Conservation (phyloP, 2,329 filamentous ascomycete species). For the Aspergillus phoenicis region DNA sequence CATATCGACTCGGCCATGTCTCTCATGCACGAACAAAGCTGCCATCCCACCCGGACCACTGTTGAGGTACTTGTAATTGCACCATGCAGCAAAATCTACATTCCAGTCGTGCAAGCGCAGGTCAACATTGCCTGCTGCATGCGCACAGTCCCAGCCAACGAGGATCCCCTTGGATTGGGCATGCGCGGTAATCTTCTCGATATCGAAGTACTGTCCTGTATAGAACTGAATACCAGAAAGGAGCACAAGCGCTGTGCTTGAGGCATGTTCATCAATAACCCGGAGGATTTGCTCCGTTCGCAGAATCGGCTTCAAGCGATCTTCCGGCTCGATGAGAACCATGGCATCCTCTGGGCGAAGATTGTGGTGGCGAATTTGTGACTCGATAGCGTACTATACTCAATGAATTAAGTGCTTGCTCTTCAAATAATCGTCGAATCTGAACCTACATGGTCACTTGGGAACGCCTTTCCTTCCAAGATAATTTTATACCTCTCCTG, state of each 20-base stretch:
- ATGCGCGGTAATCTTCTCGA: conserved; percentile 74
- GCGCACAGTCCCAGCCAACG: conserved; percentile 86
- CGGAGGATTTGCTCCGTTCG: conserved; percentile 71
- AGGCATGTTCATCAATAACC: conserved; percentile 73
- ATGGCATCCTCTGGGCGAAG: conserved; percentile 68
- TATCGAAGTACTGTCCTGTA: conserved; percentile 85
- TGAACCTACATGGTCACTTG: conserved; percentile 71
- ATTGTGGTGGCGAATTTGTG: conserved; percentile 73
- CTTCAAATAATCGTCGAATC: background rate
- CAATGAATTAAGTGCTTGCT: conserved; percentile 10
- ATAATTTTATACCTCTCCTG: conserved; percentile 73
- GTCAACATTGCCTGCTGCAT: conserved; percentile 82
- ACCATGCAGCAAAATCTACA: conserved; percentile 91
- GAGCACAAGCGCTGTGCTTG: conserved; percentile 72
- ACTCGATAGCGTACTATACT: conserved; percentile 75
- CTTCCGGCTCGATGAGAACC: conserved; percentile 70
- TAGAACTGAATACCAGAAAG: conserved; percentile 91
- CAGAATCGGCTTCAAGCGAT: conserved; percentile 58
- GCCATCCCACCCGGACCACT: conserved; percentile 80
- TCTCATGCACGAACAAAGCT: conserved; percentile 77
- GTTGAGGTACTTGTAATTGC: conserved; percentile 93
- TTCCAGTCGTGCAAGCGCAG: conserved; percentile 82
- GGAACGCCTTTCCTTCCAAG: conserved; percentile 87
- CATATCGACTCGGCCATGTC: conserved; percentile 57
- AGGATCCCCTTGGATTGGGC: conserved; percentile 71